Evolutionary conservation across 73 alveolate species (phyloP).

Genomic region (Stentor coeruleus): DNA sequence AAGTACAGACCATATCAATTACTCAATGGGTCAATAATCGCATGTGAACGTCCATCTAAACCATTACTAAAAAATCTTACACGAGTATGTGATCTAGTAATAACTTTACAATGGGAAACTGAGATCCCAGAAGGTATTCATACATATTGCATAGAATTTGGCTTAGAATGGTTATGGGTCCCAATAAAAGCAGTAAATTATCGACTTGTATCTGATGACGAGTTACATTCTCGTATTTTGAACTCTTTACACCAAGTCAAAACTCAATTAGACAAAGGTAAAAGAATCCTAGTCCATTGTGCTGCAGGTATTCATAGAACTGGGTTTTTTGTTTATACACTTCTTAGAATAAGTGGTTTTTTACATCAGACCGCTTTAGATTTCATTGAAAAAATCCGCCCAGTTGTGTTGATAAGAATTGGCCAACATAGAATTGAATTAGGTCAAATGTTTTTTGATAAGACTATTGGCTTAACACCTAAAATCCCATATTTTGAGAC

Average conservation of each 20-base stretch:
- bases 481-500: not conserved
- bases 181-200: conserved; percentile 17
- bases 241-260: not conserved
- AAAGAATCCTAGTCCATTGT: conserved; percentile 56
- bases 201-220: not conserved
- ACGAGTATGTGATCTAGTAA: not conserved
- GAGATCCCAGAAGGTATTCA: conserved; percentile 2
- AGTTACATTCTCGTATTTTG: not conserved
- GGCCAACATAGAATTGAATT: not conserved
- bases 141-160: not conserved
- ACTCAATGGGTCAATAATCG: not conserved
- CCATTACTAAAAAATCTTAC: not conserved
- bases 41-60: not conserved
- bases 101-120: not conserved
- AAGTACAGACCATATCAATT: not conserved
- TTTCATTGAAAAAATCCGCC: not conserved
- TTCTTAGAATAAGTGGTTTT: conserved; percentile 56
- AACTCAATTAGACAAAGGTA: not conserved
- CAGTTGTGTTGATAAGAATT: not conserved
- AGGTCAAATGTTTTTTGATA: not conserved
- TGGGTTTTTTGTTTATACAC: conserved; percentile 57
- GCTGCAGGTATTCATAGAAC: conserved; percentile 90
- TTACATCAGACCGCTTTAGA: conserved; percentile 12
- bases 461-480: not conserved
- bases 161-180: not conserved